Base-by-base conservation (phyloP, 108 stramenopile species). In the Nitzschia putrida region DNA sequence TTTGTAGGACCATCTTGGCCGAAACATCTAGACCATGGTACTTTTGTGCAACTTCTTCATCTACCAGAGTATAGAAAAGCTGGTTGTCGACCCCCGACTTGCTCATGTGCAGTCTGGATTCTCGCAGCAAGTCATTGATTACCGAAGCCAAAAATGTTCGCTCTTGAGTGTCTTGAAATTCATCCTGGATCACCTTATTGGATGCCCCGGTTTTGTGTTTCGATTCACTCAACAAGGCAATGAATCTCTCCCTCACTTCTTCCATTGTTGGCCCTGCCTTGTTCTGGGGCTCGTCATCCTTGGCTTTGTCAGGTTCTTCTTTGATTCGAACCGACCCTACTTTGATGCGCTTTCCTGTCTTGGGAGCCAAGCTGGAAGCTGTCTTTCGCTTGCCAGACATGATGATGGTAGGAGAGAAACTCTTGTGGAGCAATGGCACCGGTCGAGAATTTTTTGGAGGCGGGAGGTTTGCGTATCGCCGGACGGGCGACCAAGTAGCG, bases 1-100 rank as follows among this genome's bases (percentile, higher is more conserved):
- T 88, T 77, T 97, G 97, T 69, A 96, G 95, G 0, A 98, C 97
- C 81, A 94, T 72, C 34, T 83, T 80, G 29, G 87, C 88, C n/a
- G 70, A 71, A 2, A 81, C 83, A 74, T 94, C 93, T 64, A 94
- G 77, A n/a, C 93, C 93, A 26, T 76, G 59, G 49, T 89, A 82
- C 56, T 91, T 91, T 59, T 79, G 68, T 13, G 93, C 93, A 40
- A 85, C 74, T 41, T 84, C 86, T 9, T 70, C 77, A 11, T 76
- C 80, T 0, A 94, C 71, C 18, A 94, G 70, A 2, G 78, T 87
- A 59, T 91, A 94, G 59, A 72, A 87, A 24, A 94, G 69, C 64
- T 91, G 85, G 38, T 75, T 68, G 24, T 75, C 66, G 4, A 64
- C 73, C 39, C 53, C 69, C 9, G 70, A 52, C 41, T 83, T 86